phyloP scores from a whole-genome alignment of 768 basidiomycete species.

The Pleurotus sapidus region DNA sequence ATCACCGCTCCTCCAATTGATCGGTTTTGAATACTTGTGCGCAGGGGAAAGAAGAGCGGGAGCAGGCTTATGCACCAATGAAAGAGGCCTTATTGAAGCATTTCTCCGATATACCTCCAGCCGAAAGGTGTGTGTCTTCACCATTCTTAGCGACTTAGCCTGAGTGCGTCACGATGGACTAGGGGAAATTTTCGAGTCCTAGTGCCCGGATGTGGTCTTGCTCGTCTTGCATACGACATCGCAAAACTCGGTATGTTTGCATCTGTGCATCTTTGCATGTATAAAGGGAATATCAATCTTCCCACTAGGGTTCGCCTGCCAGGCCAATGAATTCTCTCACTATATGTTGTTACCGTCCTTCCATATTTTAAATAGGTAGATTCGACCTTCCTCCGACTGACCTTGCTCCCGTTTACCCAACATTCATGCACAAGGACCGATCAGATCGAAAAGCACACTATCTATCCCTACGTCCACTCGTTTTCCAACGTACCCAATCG shows the following conservation, averaged over 20 bases:
- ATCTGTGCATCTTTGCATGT: not conserved
- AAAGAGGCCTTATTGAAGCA: constrained; percentile 66
- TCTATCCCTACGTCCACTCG: constrained; percentile 90
- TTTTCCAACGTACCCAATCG: constrained; percentile 78
- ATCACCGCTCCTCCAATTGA: not conserved
- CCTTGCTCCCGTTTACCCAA: not conserved
- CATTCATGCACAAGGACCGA: constrained; percentile 45
- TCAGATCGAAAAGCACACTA: constrained; percentile 62
- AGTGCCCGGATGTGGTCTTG: constrained; percentile 89
- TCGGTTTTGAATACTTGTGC: not conserved
- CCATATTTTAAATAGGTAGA: constrained; percentile 83
- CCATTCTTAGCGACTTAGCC: not conserved
- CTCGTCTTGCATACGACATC: constrained; percentile 85
- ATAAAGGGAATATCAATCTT: not conserved
- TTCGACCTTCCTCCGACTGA: not conserved
- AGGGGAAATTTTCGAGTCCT: constrained; percentile 68
- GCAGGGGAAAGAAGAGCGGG: constrained; percentile 76
- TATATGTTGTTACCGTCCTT: constrained; percentile 92
- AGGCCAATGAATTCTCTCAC: constrained; percentile 95
- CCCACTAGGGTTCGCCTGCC: constrained; percentile 77
- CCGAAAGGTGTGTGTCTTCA: constrained; percentile 45
- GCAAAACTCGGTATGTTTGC: constrained; percentile 64
- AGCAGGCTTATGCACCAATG: constrained; percentile 79
- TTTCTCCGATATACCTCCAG: constrained; percentile 52
- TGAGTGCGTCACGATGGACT: constrained; percentile 14